Evolutionary conservation across 163 green algal genomes (phyloP).

Genomic region (Scenedesmus sp.): DNA sequence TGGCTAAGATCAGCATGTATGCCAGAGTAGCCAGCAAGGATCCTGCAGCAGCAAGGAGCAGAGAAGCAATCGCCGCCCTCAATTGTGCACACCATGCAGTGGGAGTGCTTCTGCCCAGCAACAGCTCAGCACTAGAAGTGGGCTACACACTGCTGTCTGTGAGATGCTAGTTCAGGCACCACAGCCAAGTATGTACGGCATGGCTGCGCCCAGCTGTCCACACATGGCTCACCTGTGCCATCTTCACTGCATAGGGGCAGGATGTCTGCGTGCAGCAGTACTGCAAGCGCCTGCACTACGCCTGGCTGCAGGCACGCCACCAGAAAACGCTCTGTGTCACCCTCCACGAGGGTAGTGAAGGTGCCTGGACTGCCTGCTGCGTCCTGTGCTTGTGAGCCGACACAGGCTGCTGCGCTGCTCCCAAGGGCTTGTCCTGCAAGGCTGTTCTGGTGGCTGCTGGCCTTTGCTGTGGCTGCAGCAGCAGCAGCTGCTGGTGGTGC

Average conservation of each 20-base stretch:
- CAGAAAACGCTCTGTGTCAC: constrained; percentile 13
- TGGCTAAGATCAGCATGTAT: neutral
- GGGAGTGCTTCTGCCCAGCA: too few species aligned
- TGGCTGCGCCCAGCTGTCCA: neutral
- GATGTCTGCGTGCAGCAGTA: neutral
- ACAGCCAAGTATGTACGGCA: neutral
- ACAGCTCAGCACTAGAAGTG: too few species aligned
- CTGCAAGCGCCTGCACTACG: constrained; percentile 4
- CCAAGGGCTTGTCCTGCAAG: neutral
- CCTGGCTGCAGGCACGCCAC: constrained; percentile 14
- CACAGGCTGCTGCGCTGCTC: neutral
- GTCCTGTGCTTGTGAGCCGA: neutral
- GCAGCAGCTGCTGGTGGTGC: neutral
- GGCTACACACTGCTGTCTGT: too few species aligned
- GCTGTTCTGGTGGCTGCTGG: neutral
- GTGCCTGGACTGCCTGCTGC: neutral
- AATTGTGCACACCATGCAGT: too few species aligned
- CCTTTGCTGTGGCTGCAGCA: neutral
- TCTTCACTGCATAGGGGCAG: neutral
- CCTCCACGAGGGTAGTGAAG: neutral
- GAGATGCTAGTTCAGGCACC: too few species aligned
- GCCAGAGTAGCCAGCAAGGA: constrained; percentile 10
- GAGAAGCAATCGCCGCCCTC: too few species aligned
- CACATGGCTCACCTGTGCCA: neutral
- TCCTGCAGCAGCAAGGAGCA: neutral